Evolutionary conservation across 2,329 filamentous ascomycete genomes (phyloP).

Genomic region (Venturiaceae sp.): DNA sequence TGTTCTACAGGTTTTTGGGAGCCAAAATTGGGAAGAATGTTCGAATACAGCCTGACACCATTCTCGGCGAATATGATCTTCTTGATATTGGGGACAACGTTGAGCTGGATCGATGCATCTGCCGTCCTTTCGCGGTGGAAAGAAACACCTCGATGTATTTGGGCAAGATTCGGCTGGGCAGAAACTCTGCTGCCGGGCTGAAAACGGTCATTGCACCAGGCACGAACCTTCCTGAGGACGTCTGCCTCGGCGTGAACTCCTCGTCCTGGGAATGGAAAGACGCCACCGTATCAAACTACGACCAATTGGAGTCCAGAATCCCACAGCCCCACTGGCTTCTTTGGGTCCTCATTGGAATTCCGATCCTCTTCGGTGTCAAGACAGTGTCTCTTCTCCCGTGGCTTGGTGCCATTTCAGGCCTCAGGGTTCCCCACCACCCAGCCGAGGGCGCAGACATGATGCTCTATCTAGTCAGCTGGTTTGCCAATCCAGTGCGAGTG

Average conservation of each 20-base stretch:
- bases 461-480: constrained; percentile 38
- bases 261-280: constrained; percentile 47
- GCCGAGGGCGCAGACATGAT: constrained; percentile 23
- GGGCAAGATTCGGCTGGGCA: constrained; percentile 40
- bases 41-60: constrained; percentile 31
- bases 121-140: constrained; percentile 45
- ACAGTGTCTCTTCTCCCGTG: constrained; percentile 36
- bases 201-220: constrained; percentile 43
- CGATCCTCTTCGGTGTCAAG: constrained; percentile 30
- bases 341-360: constrained; percentile 31
- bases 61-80: constrained; percentile 47
- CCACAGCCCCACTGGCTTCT: constrained; percentile 38
- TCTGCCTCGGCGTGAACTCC: constrained; percentile 47
- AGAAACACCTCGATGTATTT: constrained; percentile 50
- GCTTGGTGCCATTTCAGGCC: constrained; percentile 30
- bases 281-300: constrained; percentile 37
- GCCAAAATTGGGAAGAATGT: constrained; percentile 44
- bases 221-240: constrained; percentile 35
- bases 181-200: constrained; percentile 37
- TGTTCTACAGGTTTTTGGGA: constrained; percentile 44
- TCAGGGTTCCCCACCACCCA: constrained; percentile 30
- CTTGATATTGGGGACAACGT: constrained; percentile 44
- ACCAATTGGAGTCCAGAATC: constrained; percentile 28
- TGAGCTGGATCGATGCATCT: constrained; percentile 36
- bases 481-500: constrained; percentile 35